Evolutionary conservation across 306 rosid genomes (phyloP), one percentile per base, ranked within the genome.

Genomic region (Neltuma alba): DNA sequence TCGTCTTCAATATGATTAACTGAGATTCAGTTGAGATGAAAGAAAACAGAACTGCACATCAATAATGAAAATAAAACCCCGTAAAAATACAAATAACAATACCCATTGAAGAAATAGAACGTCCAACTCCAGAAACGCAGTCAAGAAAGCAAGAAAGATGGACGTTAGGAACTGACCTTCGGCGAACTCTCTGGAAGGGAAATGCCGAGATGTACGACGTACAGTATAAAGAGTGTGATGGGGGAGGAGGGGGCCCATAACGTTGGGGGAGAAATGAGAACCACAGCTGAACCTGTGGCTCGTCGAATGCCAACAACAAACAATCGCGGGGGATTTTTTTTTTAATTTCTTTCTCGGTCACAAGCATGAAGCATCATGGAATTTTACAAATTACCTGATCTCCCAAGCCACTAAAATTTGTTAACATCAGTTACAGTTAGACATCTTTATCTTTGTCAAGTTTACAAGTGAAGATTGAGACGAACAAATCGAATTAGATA

Each of bases 251-350:
- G 28, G 30, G 30, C 72, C 73, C 31, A 66, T 6, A 23, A 12
- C 1, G 28, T 68, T 23, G 16, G 18, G 45, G 54, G 54, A 23
- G 54, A 25, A 23, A 23, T 41, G 54, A 23, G 54, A 40, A 68
- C 73, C 73, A 68, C 54, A 41, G 73, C 33, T 41, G 34, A 68
- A 40, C 36, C 54, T 41, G 73, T 41, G 73, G 73, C 21, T 41
- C 54, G n/a, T 48, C 15, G 62, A 71, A 30, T 9, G 62, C 61
- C 76, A 48, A 20, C 42, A 31, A 48, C 18, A 25, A 3, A 20
- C 9, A 18, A 16, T 2, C 12, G 34, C n/a, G 0, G 5, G 18
- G 31, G 7, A 55, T 55, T 58, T 12, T 41, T 41, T 41, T 37
- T 37, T 37, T 37, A 5, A 5, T 37, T 37, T 6, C 8, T 37